Percentiles rank a stretch among this genome's conserved stretches.
Evolutionary conservation across 306 rosid genomes (phyloP).

Genomic region (Begonia fuchsioides): DNA sequence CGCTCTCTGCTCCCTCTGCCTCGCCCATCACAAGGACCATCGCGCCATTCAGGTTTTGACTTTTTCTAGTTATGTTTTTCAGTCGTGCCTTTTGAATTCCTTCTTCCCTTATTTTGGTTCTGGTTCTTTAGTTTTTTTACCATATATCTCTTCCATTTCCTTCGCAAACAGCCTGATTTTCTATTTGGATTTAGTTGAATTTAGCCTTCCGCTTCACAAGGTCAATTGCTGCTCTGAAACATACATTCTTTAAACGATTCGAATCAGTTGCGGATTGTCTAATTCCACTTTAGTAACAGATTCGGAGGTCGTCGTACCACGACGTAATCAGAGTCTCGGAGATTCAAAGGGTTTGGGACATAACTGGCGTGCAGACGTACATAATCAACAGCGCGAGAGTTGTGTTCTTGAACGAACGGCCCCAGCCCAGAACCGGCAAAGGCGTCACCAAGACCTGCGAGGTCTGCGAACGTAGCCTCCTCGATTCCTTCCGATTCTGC

Average conservation of each 20-base stretch:
- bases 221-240: no score
- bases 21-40: no score
- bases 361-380: slow-evolving; percentile 81
- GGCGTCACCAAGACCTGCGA: slow-evolving; percentile 97
- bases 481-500: slow-evolving; percentile 84
- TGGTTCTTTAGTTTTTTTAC: not conserved
- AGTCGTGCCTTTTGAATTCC: not conserved
- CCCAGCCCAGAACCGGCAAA: slow-evolving; percentile 98
- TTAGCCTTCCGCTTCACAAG: no score
- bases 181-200: no score
- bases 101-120: slow-evolving; percentile 3
- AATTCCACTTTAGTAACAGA: slow-evolving; percentile 26
- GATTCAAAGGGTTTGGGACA: slow-evolving; percentile 91
- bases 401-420: slow-evolving; percentile 88
- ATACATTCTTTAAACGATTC: no score
- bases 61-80: slow-evolving; percentile 4
- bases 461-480: slow-evolving; percentile 97
- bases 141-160: no score
- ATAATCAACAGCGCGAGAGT: no score
- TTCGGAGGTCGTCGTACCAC: slow-evolving; percentile 91
- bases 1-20: no score
- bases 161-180: no score
- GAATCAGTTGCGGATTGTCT: not conserved
- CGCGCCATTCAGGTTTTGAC: no score
- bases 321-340: slow-evolving; percentile 86